Base-by-base conservation (phyloP, 371 early-diverging fungal genomes). In the Mucor lusitanicus region DNA sequence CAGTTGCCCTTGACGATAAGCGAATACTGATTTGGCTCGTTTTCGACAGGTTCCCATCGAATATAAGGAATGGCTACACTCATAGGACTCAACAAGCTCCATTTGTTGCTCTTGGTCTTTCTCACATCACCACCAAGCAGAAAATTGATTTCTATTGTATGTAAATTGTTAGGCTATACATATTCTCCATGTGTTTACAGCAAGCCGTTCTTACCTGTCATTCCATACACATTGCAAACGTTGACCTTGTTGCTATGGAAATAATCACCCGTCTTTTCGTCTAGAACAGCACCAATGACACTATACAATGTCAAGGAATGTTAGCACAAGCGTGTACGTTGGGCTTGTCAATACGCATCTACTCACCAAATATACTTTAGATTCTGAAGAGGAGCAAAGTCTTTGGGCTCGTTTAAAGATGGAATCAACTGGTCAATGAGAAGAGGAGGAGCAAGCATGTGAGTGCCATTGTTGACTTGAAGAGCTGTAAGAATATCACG, bases 231-330 rank as follows among this genome's bases (percentile, higher is more conserved):
- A 12, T 33, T 40, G 13, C 67, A 54, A 23, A 71, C n/a, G 32
- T 67, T 63, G 2, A 73, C 25, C 11, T 59, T 39, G 27, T 61
- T 44, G 8, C 39, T 12, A 7, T 54, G 53, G 23, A 65, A 58
- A 62, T 65, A 69, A 8, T 69, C 53, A 33, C 66, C 65, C 3
- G 55, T 21, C 50, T 69, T 63, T 11, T 30, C 23, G 55, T 69
- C 28, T 37, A 96, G 79, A n/a, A 94, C 89, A 3, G 97, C 95
- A 50, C 94, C 94, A 21, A 95, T 96, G 56, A 84, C 85, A 12
- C 95, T 67, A n/a, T n/a, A 53, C 85, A 85, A 30, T 3, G 2
- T 30, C 30, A 30, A 30, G 30, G 6, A 30, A 30, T 30, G 30
- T 30, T n/a, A n/a, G n/a, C n/a, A n/a, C n/a, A n/a, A n/a, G n/a